phyloP scores from a whole-genome alignment of 257 asterid genomes.

The Capsicum rhomboideum region DNA sequence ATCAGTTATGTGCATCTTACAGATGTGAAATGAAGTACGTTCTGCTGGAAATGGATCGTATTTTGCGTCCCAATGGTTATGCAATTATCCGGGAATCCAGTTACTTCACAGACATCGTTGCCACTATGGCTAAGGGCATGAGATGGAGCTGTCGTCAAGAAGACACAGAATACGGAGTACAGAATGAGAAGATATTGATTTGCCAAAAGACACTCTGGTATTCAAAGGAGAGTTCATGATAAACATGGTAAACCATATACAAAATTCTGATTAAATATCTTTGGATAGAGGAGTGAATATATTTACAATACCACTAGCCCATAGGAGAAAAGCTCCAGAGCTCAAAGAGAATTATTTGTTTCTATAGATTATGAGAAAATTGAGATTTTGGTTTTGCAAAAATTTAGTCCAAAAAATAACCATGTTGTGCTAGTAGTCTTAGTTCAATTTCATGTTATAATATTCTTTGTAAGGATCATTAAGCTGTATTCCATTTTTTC shows the following conservation, averaged over 20 bases:
- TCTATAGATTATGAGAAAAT: constrained; percentile 5
- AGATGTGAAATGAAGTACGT: constrained; percentile 96
- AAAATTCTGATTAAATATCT: neutral
- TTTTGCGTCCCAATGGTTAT: constrained; percentile 82
- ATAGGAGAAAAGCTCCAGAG: constrained; percentile 21
- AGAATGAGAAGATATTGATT: constrained; percentile 66
- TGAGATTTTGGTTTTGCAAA: constrained; percentile 13
- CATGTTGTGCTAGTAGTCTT: constrained; percentile 9
- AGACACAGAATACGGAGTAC: constrained; percentile 59
- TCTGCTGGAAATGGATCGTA: constrained; percentile 90
- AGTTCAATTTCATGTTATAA: constrained; percentile 11
- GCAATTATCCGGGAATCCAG: constrained; percentile 79
- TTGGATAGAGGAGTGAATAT: constrained; percentile 18
- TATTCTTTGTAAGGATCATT: constrained; percentile 42
- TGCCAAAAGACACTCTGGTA: constrained; percentile 99
- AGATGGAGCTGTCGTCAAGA: constrained; percentile 87
- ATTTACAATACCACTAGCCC: constrained; percentile 14
- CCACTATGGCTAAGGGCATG: constrained; percentile 77
- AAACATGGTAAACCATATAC: constrained; percentile 5
- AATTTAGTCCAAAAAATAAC: constrained; percentile 24
- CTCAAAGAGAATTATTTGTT: neutral
- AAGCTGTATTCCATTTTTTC: constrained; percentile 17
- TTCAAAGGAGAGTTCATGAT: constrained; percentile 45
- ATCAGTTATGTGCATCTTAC: constrained; percentile 1
- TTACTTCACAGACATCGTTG: constrained; percentile 53